Base-by-base conservation (phyloP, 2,329 filamentous ascomycete species). In the Beauveria sp. region DNA sequence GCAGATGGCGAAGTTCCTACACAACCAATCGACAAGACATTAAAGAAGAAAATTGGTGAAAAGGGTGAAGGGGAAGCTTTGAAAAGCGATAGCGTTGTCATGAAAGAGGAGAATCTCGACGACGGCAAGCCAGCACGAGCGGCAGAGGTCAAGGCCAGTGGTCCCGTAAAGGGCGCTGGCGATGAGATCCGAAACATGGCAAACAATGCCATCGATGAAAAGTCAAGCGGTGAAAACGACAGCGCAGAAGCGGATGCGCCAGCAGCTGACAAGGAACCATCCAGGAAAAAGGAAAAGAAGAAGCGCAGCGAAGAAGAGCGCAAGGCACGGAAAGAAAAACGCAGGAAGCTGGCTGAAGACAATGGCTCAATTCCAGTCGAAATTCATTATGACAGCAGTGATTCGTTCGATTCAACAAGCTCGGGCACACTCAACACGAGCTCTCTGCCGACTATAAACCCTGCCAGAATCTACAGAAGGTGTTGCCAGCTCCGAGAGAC, bases 401-500 rank as follows among this genome's bases (percentile, higher is more conserved):
- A 88, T 64, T 84, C 84, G 31, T 72, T 73, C 18, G 74, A 76
- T 22, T 64, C 53, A 6, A 50, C 53, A 8, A 61, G 66, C 63
- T 58, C 65, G 65, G 26, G 64, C 34, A 55, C 62, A n/a, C 64
- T 66, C 18, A 73, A 68, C 60, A 70, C 69, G 26, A 69, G 68
- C 34, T 66, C 67, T 8, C 67, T 84, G 56, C 93, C 93, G 0
- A 97, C 93, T 0, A 96, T 89, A 1, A 95, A 97, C 70, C 93
- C 95, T 2, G 85, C 93, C 16, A 84, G 93, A 62, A 96, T 99
- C 69, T 99, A 99, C 74, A 85, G 93, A 66, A 83, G 95, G 70
- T 98, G 95, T 72, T 98, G 95, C 71, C 93, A 98, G 71, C 78
- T 99, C 34, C 85, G 95, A 62, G 95, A 98, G 75, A 96, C 92